Evolutionary conservation across 2,329 filamentous ascomycete species (phyloP), one percentile per base, ranked within the genome.

Genomic region (Alternaria panax): DNA sequence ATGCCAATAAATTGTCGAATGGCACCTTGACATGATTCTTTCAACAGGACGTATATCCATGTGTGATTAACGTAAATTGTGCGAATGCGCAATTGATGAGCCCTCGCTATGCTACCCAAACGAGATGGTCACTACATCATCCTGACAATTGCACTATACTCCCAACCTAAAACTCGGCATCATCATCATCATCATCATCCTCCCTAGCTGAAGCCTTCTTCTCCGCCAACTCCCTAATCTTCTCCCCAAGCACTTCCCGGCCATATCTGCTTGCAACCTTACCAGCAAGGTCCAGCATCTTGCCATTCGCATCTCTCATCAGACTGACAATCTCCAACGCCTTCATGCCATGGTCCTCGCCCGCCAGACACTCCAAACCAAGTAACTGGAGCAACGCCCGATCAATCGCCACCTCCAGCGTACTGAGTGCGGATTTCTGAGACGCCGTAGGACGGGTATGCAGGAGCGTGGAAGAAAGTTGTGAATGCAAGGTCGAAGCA

Each of bases 291-390:
- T 97, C 93, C 58, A 97, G 79, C 92, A 97, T 97, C 76, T 91
- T 90, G 18, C 94, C 94, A 60, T 87, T 91, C 45, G 88, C 84
- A 80, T 98, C 93, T 43, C 86, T 86, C 89, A 99, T 91, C 71
- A 99, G 82, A 62, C 86, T 84, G 28, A 96, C 95, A 71, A 98
- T 86, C 80, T 99, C 96, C 34, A 99, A 82, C 0, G 94, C 94
- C 67, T 94, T 92, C 92, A 97, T 97, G 6, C 93, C 94, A 28
- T 91, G 85, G 64, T 98, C 93, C 77, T 99, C 95, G 43, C 93
- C 92, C 67, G 95, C 92, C 60, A 93, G 88, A 76, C 95, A 99
- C 81, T 98, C 95, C 7, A 90, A 83, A 2, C 92, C 93, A 73
- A 99, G 83, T 75, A 98, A 85, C 81, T 97, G 93, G 64, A 99